Base-by-base conservation (phyloP, 208 protist species). In the Lotmaria passim region DNA sequence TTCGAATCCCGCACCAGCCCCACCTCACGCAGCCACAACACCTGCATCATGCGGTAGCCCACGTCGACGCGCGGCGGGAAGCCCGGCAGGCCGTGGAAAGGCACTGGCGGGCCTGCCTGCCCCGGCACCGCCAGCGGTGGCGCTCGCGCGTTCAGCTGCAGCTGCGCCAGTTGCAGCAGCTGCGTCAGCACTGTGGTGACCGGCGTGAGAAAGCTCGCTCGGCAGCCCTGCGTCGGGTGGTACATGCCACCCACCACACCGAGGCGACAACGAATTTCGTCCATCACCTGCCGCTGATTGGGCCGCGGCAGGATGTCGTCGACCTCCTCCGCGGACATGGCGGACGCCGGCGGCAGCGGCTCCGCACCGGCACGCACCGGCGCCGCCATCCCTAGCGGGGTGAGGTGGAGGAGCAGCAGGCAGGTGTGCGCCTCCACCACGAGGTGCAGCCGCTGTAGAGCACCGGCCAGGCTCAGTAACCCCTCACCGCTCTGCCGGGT, bases 361-460 rank as follows among this genome's bases (percentile, higher is more conserved):
- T 62, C 61, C 8, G 70, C 70, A 26, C 70, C 70, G 31, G 56
- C 56, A 19, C 70, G 70, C 36, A 47, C 70, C 7, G 70, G 65
- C 8, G 30, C 38, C 1, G 75, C 68, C 57, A 68, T 77, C 0
- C 67, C 77, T 31, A 83, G 60, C 24, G 79, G 78, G 2, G 69
- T 80, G 15, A 84, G 73, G 58, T 91, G 83, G 43, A 82, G 75
- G 26, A 93, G 56, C 47, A 92, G 77, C 39, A 87, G 83, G 71
- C 87, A 93, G 52, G 82, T 90, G 70, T 95, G 87, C 21, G 87
- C 78, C 72, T 87, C 83, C 12, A 73, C 68, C 21, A 89, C 56
- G 33, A 89, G 83, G 21, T 81, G 70, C 21, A 71, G 62, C 31
- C 73, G 70, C 30, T 75, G 62, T 23, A 93, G 67, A 12, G 58